These are phyloP conservation scores for Fusarium mexicanum DNA, from an alignment of 2,329 filamentous ascomycete species.

Conservation along the genomic window DNA sequence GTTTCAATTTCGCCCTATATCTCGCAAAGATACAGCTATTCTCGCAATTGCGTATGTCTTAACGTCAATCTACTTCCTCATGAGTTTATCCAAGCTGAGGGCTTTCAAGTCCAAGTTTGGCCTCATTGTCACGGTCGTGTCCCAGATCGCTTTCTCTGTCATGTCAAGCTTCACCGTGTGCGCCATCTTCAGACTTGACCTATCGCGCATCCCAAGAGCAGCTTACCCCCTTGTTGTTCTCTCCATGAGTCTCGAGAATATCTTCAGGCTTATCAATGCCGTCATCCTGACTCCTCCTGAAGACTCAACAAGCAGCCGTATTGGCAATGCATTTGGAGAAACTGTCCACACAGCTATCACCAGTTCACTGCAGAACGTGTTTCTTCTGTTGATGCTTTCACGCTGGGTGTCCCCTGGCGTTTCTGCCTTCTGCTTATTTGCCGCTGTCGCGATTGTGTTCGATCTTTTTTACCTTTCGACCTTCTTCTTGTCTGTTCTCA, in stretches of 20 bases:
- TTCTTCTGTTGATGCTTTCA: conserved; percentile 73
- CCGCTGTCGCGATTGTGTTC: conserved; percentile 77
- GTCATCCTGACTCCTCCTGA: conserved; percentile 77
- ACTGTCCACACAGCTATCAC: conserved; percentile 76
- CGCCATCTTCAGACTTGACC: conserved; percentile 77
- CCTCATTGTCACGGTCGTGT: conserved; percentile 74
- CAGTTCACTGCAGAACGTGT: conserved; percentile 74
- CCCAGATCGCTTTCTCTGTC: conserved; percentile 76
- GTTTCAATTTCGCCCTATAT: conserved; percentile 81
- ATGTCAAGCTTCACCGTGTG: conserved; percentile 84
- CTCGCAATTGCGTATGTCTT: conserved; percentile 73
- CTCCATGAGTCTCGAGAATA: conserved; percentile 80
- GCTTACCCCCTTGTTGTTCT: conserved; percentile 82
- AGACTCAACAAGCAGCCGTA: conserved; percentile 72
- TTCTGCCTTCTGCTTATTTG: conserved; percentile 79
- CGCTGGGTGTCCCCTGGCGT: conserved; percentile 75
- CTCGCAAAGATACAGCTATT: conserved; percentile 69
- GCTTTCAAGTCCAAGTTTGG: conserved; percentile 81
- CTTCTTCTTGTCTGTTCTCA: conserved; percentile 82
- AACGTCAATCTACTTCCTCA: conserved; percentile 71
- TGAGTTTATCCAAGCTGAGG: conserved; percentile 73
- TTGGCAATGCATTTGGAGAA: conserved; percentile 78
- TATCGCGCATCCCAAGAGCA: conserved; percentile 78
- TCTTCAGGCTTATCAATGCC: conserved; percentile 80
- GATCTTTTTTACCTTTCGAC: conserved; percentile 83